phyloP scores from a whole-genome alignment of 345 rosid species.

The Angophora floribunda region DNA sequence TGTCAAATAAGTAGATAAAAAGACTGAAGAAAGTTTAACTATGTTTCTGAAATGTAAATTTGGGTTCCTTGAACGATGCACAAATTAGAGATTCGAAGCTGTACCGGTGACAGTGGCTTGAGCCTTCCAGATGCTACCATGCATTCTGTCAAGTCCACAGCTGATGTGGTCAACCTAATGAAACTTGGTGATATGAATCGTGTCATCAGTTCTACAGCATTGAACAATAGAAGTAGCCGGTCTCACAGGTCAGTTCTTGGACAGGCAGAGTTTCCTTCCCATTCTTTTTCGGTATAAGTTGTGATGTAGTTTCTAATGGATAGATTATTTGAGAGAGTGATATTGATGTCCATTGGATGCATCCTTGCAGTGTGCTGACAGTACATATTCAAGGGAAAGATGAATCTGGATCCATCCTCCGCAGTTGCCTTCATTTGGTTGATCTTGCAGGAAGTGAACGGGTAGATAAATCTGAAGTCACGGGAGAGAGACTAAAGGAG shows the following conservation, averaged over 20 bases:
- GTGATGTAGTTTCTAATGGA: not conserved
- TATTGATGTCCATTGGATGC: not conserved
- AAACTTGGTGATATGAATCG: constrained; percentile 83
- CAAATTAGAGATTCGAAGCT: constrained; percentile 82
- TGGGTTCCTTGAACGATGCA: constrained; percentile 35
- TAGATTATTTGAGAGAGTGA: not conserved
- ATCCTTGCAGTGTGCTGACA: constrained; percentile 54
- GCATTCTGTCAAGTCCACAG: constrained; percentile 59
- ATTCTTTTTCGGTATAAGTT: not conserved
- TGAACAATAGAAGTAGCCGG: constrained; percentile 77
- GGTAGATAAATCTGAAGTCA: constrained; percentile 88
- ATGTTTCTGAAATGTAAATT: not conserved
- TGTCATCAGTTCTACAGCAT: constrained; percentile 72
- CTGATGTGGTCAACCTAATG: constrained; percentile 76
- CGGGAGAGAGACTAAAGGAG: constrained; percentile 90
- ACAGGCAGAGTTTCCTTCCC: not conserved
- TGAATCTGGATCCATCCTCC: constrained; percentile 50
- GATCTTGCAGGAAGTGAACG: constrained; percentile 99
- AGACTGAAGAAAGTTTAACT: not conserved
- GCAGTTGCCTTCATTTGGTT: constrained; percentile 87
- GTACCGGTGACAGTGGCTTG: constrained; percentile 53
- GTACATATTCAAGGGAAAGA: constrained; percentile 84
- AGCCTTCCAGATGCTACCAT: constrained; percentile 87
- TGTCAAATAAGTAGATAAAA: not conserved
- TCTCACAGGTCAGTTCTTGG: constrained; percentile 67